Percentiles rank a stretch among this genome's conserved stretches.
Conservation (phyloP, 345 rosid genomes). For the Lepidium africanum region DNA sequence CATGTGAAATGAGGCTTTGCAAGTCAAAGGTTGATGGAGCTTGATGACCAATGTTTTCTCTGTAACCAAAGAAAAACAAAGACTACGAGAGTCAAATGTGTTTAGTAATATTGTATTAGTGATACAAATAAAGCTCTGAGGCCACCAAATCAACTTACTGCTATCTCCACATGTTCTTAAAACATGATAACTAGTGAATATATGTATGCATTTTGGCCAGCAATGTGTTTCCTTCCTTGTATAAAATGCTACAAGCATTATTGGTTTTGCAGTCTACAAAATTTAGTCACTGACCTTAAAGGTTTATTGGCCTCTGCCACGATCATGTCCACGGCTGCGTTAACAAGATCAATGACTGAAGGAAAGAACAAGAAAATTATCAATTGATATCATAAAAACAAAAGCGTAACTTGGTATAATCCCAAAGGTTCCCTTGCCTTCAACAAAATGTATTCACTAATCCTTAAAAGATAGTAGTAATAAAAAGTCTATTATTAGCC, state of each 20-base stretch:
- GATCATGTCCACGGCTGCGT: background rate
- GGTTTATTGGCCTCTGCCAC: background rate
- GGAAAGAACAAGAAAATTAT: too few species aligned
- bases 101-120: background rate
- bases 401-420: too few species aligned
- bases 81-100: background rate
- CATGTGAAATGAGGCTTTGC: background rate
- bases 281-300: slow-evolving; percentile 3
- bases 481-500: too few species aligned
- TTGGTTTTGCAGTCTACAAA: background rate
- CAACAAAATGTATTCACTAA: too few species aligned
- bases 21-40: background rate
- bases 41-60: background rate
- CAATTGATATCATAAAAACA: too few species aligned
- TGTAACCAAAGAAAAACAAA: background rate
- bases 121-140: slow-evolving; percentile 4
- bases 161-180: background rate
- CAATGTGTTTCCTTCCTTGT: background rate
- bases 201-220: background rate
- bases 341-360: background rate
- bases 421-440: too few species aligned
- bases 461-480: too few species aligned
- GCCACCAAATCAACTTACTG: background rate
- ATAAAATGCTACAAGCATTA: background rate
- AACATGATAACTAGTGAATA: background rate